A percentile compares a stretch with the other conserved stretches of the same genome.
These are phyloP conservation scores for Hapsidospora chrysogenum DNA, from an alignment of 495 filamentous ascomycete species.

Conservation along the genomic window DNA sequence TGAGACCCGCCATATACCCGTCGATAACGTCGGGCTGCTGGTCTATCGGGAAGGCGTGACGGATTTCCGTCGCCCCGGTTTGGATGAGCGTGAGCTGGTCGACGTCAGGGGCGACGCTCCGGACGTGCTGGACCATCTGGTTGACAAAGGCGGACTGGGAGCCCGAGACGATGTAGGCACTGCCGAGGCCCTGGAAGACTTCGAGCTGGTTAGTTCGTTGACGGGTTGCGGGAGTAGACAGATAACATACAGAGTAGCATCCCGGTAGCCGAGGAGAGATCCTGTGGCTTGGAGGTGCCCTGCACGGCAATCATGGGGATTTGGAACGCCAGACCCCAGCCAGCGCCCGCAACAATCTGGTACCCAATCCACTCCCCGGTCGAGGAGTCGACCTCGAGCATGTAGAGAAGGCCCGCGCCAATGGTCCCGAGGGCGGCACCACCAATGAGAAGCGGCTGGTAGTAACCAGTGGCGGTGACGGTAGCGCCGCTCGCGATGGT, in stretches of 20 bases:
- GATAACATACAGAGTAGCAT: slow-evolving; percentile 32
- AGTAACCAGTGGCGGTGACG: slow-evolving; percentile 15
- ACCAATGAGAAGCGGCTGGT: slow-evolving; percentile 17
- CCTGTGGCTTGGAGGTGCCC: slow-evolving; percentile 20
- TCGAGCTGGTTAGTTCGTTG: not conserved
- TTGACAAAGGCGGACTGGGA: slow-evolving; percentile 32
- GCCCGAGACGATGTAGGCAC: slow-evolving; percentile 27
- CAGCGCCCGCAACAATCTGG: slow-evolving; percentile 40
- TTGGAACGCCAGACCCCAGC: slow-evolving; percentile 37
- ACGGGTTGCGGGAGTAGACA: not conserved
- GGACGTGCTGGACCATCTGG: slow-evolving; percentile 16
- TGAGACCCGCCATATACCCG: slow-evolving; percentile 37
- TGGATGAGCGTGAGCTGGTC: slow-evolving; percentile 20
- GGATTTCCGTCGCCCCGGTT: slow-evolving; percentile 36
- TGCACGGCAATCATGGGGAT: slow-evolving; percentile 34
- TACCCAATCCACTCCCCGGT: slow-evolving; percentile 40
- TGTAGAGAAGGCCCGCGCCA: slow-evolving; percentile 22
- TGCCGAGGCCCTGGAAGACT: slow-evolving; percentile 34
- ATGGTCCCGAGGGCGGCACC: slow-evolving; percentile 9
- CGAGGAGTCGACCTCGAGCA: slow-evolving; percentile 20
- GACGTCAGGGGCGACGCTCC: slow-evolving; percentile 20
- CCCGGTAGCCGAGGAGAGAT: slow-evolving; percentile 38
- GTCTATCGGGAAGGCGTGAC: slow-evolving; percentile 19
- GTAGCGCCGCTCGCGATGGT: slow-evolving; percentile 15
- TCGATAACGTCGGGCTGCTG: slow-evolving; percentile 25